A percentile compares a stretch with the other conserved stretches of the same genome.
Conservation (phyloP, 2,329 filamentous ascomycete species). For the Fusarium redolens region DNA sequence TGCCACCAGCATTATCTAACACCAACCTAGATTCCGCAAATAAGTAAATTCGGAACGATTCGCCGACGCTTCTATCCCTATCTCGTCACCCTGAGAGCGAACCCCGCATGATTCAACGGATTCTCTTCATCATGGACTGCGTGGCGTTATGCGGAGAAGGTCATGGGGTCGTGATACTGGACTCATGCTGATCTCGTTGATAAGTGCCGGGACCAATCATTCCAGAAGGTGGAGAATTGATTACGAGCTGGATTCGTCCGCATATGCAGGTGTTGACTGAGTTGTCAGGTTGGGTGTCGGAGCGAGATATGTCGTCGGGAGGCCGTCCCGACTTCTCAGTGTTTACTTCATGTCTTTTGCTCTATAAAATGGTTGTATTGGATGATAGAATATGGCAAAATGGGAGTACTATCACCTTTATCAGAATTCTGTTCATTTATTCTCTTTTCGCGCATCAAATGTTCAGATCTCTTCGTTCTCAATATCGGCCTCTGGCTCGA, state of each 20-base stretch:
- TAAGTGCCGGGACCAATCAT: conserved; percentile 4
- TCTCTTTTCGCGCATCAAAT: background rate
- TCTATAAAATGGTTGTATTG: background rate
- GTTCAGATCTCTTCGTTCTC: conserved; percentile 26
- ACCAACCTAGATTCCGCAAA: background rate
- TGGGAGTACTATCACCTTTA: too few relatives aligned
- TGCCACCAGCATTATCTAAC: background rate
- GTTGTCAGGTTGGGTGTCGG: conserved; percentile 1
- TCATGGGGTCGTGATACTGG: conserved; percentile 29
- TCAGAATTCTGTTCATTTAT: too few relatives aligned
- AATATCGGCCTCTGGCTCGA: conserved; percentile 5
- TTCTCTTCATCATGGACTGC: background rate
- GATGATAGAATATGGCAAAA: too few relatives aligned
- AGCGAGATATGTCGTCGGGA: conserved; percentile 19
- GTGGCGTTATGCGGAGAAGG: conserved; percentile 21
- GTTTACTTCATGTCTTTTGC: background rate
- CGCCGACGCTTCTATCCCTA: conserved; percentile 18
- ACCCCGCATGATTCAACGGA: background rate
- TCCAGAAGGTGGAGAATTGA: background rate
- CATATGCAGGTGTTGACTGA: background rate
- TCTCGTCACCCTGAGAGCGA: background rate
- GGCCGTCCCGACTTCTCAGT: conserved; percentile 14
- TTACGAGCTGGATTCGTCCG: conserved; percentile 9
- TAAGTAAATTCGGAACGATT: background rate
- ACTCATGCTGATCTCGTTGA: conserved; percentile 17